Base-by-base conservation (phyloP, 2,329 filamentous ascomycete species). In the Hawksworthiomyces lignivorus region DNA sequence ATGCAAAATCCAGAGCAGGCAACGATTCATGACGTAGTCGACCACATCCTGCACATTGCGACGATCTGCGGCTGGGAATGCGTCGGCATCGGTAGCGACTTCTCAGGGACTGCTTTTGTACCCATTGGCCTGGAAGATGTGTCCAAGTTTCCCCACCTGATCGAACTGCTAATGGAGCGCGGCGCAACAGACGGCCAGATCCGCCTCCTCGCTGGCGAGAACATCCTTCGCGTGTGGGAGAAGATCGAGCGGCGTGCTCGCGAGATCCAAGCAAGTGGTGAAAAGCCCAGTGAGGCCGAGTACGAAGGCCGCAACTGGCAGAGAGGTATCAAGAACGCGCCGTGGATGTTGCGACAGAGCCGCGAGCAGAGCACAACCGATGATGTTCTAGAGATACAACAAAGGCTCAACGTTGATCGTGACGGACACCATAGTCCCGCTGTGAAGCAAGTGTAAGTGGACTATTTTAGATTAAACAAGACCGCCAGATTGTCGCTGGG, bases 1-100 rank as follows among this genome's bases (percentile, higher is more conserved):
- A 29, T 18, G 22, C 8, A 19, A 5, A 7, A 19, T 10, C 21
- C 36, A 12, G 36, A 28, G 5, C n/a, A 17, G n/a, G 36, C 32
- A n/a, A 34, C 32, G 15, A 34, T 34, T 18, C 17, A 34, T 18
- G 32, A 34, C 33, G 86, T 94, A 1, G 86, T 79, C 1, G 72
- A 80, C 48, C 89, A 96, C 58, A 82, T 95, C 48, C 70, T 77
- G 48, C 73, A 96, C 55, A 88, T 96, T 50, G 89, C 87, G 2
- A 69, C 86, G 36, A 63, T 83, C 21, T 87, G 94, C 46, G 89
- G 90, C 2, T 95, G 83, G 53, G 84, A 89, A 29, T 75, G 94
- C 57, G 87, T 96, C 9, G 90, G 89, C 0, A 62, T 96, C 14
- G 89, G 89, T 0, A 88, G 84, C 37, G 89, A 96, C 58, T 95